Conservation (phyloP, 257 asterid species). For the Capsicum baccatum region DNA sequence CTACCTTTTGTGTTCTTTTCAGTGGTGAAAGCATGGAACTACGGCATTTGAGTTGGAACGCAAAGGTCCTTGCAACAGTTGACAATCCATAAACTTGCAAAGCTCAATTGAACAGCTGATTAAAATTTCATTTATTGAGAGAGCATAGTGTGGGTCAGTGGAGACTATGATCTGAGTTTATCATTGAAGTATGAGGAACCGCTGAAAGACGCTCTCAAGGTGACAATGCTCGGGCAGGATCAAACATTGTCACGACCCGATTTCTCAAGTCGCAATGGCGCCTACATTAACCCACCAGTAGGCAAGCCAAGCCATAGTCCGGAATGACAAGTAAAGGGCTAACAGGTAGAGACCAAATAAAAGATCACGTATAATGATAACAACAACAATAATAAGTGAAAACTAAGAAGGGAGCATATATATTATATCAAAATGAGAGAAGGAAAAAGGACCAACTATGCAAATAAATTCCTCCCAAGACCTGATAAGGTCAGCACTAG, state of each 20-base stretch:
- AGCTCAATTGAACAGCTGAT: conserved; percentile 13
- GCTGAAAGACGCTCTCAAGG: conserved; percentile 39
- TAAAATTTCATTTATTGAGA: conserved; percentile 23
- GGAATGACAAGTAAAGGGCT: too few relatives aligned
- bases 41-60: not conserved
- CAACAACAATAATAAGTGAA: too few relatives aligned
- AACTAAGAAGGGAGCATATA: too few relatives aligned
- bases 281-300: too few relatives aligned
- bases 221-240: conserved; percentile 53
- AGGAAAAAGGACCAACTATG: too few relatives aligned
- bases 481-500: too few relatives aligned
- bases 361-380: too few relatives aligned
- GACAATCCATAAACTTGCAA: conserved; percentile 29
- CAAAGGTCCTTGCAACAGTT: conserved; percentile 27
- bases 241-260: conserved; percentile 29
- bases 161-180: conserved; percentile 37
- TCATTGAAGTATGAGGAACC: conserved; percentile 37
- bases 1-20: not conserved
- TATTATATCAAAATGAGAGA: too few relatives aligned
- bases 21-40: conserved; percentile 27
- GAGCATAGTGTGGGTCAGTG: conserved; percentile 30
- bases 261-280: too few relatives aligned
- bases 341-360: too few relatives aligned
- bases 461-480: too few relatives aligned
- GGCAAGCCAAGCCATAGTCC: too few relatives aligned